Conservation (phyloP, 352 stramenopile species). For the Pythium dissotocum region DNA sequence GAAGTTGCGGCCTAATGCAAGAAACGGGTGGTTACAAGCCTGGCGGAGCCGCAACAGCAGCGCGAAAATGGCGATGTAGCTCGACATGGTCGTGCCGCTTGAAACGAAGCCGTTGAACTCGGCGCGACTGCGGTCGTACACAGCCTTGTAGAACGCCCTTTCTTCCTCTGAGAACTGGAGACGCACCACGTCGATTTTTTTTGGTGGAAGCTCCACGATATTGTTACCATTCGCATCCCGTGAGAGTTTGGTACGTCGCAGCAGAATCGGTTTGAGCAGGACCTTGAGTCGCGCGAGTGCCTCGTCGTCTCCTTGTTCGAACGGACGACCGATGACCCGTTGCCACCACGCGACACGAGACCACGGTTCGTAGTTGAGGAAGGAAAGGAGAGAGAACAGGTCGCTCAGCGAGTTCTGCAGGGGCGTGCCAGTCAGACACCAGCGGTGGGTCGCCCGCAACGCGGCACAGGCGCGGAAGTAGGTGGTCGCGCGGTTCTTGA, state of each 20-base stretch:
- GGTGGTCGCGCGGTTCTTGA: slow-evolving; percentile 85
- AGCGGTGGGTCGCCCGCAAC: slow-evolving; percentile 66
- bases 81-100: slow-evolving; percentile 66
- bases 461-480: slow-evolving; percentile 69
- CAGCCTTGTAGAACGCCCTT: slow-evolving; percentile 82
- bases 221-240: slow-evolving; percentile 57
- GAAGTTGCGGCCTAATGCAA: slow-evolving; percentile 72
- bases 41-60: slow-evolving; percentile 86
- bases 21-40: slow-evolving; percentile 89
- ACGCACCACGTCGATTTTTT: slow-evolving; percentile 64
- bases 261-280: slow-evolving; percentile 70
- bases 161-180: slow-evolving; percentile 79
- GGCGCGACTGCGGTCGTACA: slow-evolving; percentile 82
- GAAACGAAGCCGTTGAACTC: slow-evolving; percentile 90
- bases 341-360: slow-evolving; percentile 82
- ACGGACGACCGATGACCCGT: slow-evolving; percentile 75
- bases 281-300: slow-evolving; percentile 67
- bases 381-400: slow-evolving; percentile 83
- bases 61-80: slow-evolving; percentile 90
- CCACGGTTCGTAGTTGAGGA: slow-evolving; percentile 87
- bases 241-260: slow-evolving; percentile 87
- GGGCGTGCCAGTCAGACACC: slow-evolving; percentile 90
- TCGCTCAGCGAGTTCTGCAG: slow-evolving; percentile 90
- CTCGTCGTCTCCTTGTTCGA: slow-evolving; percentile 67
- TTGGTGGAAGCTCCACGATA: slow-evolving; percentile 73